These are phyloP conservation scores for Penicillium occitanis DNA, from an alignment of 2,329 filamentous ascomycete genomes.

Conservation along the genomic window DNA sequence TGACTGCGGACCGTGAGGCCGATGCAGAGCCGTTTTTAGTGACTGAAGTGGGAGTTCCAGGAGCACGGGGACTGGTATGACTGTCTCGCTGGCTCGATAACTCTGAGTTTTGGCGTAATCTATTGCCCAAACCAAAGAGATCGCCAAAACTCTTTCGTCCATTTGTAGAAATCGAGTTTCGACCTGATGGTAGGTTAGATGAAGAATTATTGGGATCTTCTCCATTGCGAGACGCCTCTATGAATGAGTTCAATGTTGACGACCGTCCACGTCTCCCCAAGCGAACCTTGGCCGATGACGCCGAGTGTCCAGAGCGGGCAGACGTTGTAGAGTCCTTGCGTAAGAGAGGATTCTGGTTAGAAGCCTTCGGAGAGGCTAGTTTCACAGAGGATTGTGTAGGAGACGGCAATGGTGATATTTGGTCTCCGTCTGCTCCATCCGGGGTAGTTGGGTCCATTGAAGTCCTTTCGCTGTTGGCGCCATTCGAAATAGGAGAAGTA, in stretches of 20 bases:
- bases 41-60: conserved; percentile 65
- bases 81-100: conserved; percentile 65
- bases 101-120: conserved; percentile 80
- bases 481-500: conserved; percentile 18
- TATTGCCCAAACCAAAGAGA: conserved; percentile 70
- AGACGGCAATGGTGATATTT: conserved; percentile 46
- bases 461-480: conserved; percentile 18
- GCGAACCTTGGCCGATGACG: conserved; percentile 56
- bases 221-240: conserved; percentile 66
- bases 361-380: conserved; percentile 45
- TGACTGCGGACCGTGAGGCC: conserved; percentile 66
- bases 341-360: conserved; percentile 47
- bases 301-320: conserved; percentile 63
- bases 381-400: conserved; percentile 55
- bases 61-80: conserved; percentile 53
- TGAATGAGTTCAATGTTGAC: conserved; percentile 83
- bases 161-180: conserved; percentile 79
- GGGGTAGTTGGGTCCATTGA: conserved; percentile 31
- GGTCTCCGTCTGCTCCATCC: conserved; percentile 33
- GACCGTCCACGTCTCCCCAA: conserved; percentile 67
- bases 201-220: conserved; percentile 60
- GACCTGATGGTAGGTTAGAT: conserved; percentile 57
- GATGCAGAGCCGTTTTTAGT: conserved; percentile 85
- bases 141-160: conserved; percentile 92
- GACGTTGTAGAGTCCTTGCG: conserved; percentile 64